A percentile compares a stretch with the other conserved stretches of the same genome.
These are phyloP conservation scores for Massarina eburnea DNA, from an alignment of 2,329 filamentous ascomycete species.

Conservation along the genomic window DNA sequence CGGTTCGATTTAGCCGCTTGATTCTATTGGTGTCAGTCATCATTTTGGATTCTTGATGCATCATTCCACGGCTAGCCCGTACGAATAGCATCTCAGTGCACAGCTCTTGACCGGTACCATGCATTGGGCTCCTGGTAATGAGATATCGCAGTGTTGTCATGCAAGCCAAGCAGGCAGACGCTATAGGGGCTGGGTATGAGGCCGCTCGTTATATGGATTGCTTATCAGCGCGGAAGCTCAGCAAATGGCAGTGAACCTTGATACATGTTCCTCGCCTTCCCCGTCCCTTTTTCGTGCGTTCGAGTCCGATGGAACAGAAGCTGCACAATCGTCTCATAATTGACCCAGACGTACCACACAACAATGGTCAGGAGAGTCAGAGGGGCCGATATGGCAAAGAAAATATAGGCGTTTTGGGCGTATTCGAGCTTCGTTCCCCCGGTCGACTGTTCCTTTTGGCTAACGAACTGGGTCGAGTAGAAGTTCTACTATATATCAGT, in stretches of 20 bases:
- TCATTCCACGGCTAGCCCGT: too few species aligned
- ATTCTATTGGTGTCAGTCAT: too few species aligned
- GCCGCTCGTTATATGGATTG: background rate
- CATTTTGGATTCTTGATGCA: too few species aligned
- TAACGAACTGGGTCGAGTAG: conserved; percentile 29
- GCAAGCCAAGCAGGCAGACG: background rate
- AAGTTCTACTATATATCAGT: conserved; percentile 17
- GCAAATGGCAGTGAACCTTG: background rate
- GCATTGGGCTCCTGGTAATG: background rate
- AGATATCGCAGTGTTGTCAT: background rate
- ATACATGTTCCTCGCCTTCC: background rate
- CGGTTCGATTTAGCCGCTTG: too few species aligned
- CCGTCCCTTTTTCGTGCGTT: background rate
- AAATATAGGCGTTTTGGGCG: conserved; percentile 20
- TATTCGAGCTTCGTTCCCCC: conserved; percentile 15
- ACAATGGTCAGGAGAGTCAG: conserved; percentile 21
- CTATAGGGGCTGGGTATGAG: background rate
- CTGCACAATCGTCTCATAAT: conserved; percentile 8
- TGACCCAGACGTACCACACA: conserved; percentile 23
- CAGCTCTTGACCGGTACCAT: background rate
- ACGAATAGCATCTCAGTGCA: background rate
- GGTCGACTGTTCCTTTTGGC: conserved; percentile 8
- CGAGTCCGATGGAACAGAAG: background rate
- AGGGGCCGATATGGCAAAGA: conserved; percentile 25
- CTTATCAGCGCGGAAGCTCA: background rate